A percentile compares a stretch with the other conserved stretches of the same genome.
These are phyloP conservation scores for Ustilago hordei DNA, from an alignment of 1,284 basidiomycete genomes.

Conservation along the genomic window DNA sequence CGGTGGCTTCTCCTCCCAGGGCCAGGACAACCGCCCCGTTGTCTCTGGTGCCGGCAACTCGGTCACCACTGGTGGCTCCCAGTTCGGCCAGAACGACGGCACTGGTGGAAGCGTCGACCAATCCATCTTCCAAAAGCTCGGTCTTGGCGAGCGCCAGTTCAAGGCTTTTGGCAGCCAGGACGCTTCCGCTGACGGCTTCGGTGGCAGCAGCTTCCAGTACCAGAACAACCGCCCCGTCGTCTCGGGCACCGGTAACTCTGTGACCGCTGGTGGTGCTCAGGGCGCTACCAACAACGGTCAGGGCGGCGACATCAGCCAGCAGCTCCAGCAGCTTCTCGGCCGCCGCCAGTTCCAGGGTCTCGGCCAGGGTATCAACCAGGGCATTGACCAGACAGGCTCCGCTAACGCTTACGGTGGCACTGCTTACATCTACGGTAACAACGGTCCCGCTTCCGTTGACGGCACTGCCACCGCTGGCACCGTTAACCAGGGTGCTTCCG, in stretches of 20 bases:
- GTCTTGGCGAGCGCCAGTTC: constrained; percentile 26
- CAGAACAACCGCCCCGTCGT: constrained; percentile 41
- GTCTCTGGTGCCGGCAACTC: constrained; percentile 35
- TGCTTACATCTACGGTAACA: constrained; percentile 29
- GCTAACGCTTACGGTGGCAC: constrained; percentile 31
- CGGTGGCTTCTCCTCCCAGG: constrained; percentile 22
- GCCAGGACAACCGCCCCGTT: constrained; percentile 27
- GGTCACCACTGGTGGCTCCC: constrained; percentile 26
- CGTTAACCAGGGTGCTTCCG: constrained; percentile 27
- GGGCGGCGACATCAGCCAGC: constrained; percentile 30
- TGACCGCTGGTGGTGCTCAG: constrained; percentile 32
- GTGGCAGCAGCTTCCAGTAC: constrained; percentile 24
- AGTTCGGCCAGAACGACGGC: constrained; percentile 31
- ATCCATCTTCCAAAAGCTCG: constrained; percentile 27
- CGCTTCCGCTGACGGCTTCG: constrained; percentile 27
- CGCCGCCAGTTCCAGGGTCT: constrained; percentile 36
- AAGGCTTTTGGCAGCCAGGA: constrained; percentile 24
- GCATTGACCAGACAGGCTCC: constrained; percentile 31
- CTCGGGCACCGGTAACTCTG: constrained; percentile 28
- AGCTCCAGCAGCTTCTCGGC: constrained; percentile 30
- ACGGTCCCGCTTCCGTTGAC: constrained; percentile 29
- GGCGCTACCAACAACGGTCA: constrained; percentile 35
- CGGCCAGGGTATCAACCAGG: constrained; percentile 37
- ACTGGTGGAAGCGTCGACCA: constrained; percentile 22
- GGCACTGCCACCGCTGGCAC: constrained; percentile 24